Evolutionary conservation across 2,329 filamentous ascomycete genomes (phyloP).

Genomic region (Stachybotrys chlorohalonatus): DNA sequence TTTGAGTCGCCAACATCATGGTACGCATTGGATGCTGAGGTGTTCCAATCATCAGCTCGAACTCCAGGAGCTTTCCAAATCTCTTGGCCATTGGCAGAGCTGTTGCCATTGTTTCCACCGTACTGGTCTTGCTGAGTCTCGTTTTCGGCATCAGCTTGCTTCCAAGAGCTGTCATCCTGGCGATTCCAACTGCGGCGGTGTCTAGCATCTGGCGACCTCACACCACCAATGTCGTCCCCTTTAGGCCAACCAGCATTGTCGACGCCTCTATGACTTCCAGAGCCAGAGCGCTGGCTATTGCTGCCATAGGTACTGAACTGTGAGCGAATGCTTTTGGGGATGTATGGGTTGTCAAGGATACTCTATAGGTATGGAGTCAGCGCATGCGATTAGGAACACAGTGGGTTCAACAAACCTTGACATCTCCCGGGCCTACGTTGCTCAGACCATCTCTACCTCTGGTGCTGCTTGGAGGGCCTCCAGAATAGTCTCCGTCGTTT

Average conservation of each 20-base stretch:
- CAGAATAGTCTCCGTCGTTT: background rate
- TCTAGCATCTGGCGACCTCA: background rate
- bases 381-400: background rate
- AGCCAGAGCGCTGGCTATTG: background rate
- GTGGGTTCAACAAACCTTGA: slow-evolving; percentile 1
- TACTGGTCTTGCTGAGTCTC: too few relatives aligned
- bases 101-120: background rate
- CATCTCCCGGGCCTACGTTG: slow-evolving; percentile 17
- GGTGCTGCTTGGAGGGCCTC: slow-evolving; percentile 8
- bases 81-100: background rate
- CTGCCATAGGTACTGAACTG: slow-evolving; percentile 10
- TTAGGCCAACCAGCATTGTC: background rate
- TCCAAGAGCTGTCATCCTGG: background rate
- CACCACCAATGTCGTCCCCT: too few relatives aligned
- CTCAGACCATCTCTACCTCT: slow-evolving; percentile 14
- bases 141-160: background rate
- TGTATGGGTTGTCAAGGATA: slow-evolving; percentile 16
- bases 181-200: background rate
- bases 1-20: too few relatives aligned
- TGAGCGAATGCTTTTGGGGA: slow-evolving; percentile 9
- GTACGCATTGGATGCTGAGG: background rate
- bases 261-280: slow-evolving; percentile 2
- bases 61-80: background rate
- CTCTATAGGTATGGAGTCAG: background rate
- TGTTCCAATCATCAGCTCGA: background rate